Percentiles rank a stretch among this genome's conserved stretches.
Evolutionary conservation across 129 eudicot genomes (phyloP).

Genomic region (Centaurea solstitialis): DNA sequence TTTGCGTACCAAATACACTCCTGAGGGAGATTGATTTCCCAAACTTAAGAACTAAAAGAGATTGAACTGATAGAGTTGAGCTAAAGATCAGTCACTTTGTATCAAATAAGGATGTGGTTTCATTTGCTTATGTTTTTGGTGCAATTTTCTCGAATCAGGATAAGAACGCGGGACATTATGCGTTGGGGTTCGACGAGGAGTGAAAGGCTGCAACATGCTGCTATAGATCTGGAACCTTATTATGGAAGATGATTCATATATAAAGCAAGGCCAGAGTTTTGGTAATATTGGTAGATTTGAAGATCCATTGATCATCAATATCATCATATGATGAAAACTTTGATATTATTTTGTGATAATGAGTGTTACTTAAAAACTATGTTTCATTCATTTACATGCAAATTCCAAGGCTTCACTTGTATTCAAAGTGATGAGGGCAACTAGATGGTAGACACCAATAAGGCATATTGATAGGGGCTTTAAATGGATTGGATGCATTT

Average conservation of each 20-base stretch:
- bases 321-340: neutral
- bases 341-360: neutral
- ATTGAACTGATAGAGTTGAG: neutral
- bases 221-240: slow-evolving; percentile 21
- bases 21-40: too few relatives aligned
- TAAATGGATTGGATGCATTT: slow-evolving; percentile 10
- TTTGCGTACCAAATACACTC: too few relatives aligned
- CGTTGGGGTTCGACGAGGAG: slow-evolving; percentile 41
- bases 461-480: slow-evolving; percentile 6
- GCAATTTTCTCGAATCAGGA: slow-evolving; percentile 40
- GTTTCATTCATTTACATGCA: neutral
- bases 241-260: slow-evolving; percentile 5
- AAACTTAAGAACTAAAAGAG: neutral
- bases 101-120: neutral
- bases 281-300: slow-evolving; percentile 15
- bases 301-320: slow-evolving; percentile 5
- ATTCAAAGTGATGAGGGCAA: slow-evolving; percentile 20
- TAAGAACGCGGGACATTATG: slow-evolving; percentile 61
- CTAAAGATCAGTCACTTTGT: neutral
- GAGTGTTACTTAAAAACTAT: slow-evolving; percentile 2
- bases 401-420: slow-evolving; percentile 10
- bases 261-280: slow-evolving; percentile 8
- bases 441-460: slow-evolving; percentile 7
- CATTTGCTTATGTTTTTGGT: neutral
- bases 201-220: slow-evolving; percentile 19